Conservation (phyloP, 2,329 filamentous ascomycete genomes). For the Aspergillus sp. region DNA sequence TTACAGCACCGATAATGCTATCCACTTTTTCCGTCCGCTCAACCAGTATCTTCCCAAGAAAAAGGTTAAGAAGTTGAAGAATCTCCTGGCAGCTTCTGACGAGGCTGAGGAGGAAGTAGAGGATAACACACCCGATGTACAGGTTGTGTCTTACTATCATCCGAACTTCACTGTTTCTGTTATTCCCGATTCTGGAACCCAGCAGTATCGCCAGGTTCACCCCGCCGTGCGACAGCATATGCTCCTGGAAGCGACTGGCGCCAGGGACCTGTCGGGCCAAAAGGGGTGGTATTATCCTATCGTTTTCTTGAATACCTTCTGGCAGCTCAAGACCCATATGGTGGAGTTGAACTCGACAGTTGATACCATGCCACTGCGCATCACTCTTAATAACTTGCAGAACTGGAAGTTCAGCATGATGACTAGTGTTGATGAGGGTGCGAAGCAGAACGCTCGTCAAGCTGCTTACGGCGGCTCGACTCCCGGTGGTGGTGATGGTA, state of each 20-base stretch:
- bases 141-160: conserved; percentile 84
- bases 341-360: conserved; percentile 86
- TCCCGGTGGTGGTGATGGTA: conserved; percentile 78
- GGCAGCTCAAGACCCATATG: conserved; percentile 93
- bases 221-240: conserved; percentile 74
- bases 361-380: conserved; percentile 71
- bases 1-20: conserved; percentile 72
- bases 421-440: conserved; percentile 78
- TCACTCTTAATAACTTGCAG: conserved; percentile 74
- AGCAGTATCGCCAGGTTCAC: conserved; percentile 62
- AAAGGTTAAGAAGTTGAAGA: conserved; percentile 81
- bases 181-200: conserved; percentile 71
- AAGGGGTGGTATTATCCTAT: conserved; percentile 94
- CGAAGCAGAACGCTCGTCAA: conserved; percentile 75
- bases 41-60: conserved; percentile 91
- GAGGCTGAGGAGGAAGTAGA: conserved; percentile 49
- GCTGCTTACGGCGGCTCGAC: conserved; percentile 68
- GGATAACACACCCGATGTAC: conserved; percentile 57
- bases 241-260: conserved; percentile 71
- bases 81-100: conserved; percentile 61
- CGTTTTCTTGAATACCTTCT: conserved; percentile 91
- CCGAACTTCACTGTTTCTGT: conserved; percentile 89
- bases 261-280: conserved; percentile 76
- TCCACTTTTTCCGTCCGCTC: conserved; percentile 77
- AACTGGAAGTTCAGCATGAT: conserved; percentile 89